Conservation (phyloP, 1,284 basidiomycete species). For the Boletellus deceptivus region DNA sequence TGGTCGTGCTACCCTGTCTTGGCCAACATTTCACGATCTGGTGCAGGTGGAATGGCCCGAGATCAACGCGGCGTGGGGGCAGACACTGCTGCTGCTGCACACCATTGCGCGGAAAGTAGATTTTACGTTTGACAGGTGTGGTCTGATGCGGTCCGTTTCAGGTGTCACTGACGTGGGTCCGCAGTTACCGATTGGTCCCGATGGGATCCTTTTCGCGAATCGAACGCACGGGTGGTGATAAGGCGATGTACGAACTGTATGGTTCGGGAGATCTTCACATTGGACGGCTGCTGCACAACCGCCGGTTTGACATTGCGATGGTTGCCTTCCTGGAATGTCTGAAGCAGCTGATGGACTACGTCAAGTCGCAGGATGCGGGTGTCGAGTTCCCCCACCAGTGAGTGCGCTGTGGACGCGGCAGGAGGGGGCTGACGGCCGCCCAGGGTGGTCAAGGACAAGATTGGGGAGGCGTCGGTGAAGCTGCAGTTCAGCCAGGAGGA, state of each 20-base stretch:
- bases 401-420: constrained; percentile 32
- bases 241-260: constrained; percentile 84
- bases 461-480: constrained; percentile 93
- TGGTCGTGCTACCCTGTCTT: constrained; percentile 11
- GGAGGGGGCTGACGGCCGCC: constrained; percentile 9
- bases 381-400: constrained; percentile 86
- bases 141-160: constrained; percentile 1
- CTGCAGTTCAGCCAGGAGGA: constrained; percentile 95
- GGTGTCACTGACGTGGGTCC: constrained; percentile 11
- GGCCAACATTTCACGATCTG: constrained; percentile 6
- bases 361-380: constrained; percentile 66
- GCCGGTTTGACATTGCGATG: constrained; percentile 95
- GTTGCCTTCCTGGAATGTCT: constrained; percentile 94
- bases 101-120: constrained; percentile 89
- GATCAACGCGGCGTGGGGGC: constrained; percentile 99
- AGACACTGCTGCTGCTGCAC: constrained; percentile 88
- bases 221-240: constrained; percentile 80
- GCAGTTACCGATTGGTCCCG: constrained; percentile 83
- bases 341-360: constrained; percentile 85
- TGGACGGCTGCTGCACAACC: constrained; percentile 86
- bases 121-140: constrained; percentile 80
- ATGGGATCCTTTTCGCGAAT: constrained; percentile 93
- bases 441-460: constrained; percentile 92
- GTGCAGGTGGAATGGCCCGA: constrained; percentile 93
- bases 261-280: constrained; percentile 90